Conservation (phyloP, 129 eudicot species). For the Glebionis coronaria region DNA sequence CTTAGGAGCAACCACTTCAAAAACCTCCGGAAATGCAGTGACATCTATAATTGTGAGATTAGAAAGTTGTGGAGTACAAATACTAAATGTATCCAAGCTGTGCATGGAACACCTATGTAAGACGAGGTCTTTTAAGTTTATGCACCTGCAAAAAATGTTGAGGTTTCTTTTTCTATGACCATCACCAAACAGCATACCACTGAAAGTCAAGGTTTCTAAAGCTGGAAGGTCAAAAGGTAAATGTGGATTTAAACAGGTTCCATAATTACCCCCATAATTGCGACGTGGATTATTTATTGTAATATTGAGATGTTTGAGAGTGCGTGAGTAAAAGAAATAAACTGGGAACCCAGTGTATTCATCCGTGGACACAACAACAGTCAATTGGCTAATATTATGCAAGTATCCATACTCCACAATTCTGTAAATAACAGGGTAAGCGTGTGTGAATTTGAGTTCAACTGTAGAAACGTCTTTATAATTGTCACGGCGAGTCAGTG, state of each 20-base stretch:
- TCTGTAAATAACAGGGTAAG: not conserved
- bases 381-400: conserved; percentile 10
- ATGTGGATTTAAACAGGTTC: not conserved
- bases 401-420: conserved; percentile 5
- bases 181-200: not conserved
- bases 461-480: not conserved
- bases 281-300: not conserved
- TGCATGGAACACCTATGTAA: not conserved
- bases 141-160: conserved; percentile 9
- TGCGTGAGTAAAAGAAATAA: not conserved
- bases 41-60: conserved; percentile 13
- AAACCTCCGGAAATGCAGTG: not conserved
- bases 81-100: not conserved
- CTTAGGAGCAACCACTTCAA: conserved; percentile 15
- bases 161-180: not conserved
- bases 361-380: not conserved
- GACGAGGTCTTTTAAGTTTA: conserved; percentile 2
- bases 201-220: conserved; percentile 10
- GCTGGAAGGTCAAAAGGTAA: conserved; percentile 10
- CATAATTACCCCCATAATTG: not conserved
- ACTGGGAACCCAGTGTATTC: not conserved
- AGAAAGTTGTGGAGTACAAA: conserved; percentile 2
- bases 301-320: conserved; percentile 14
- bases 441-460: not conserved
- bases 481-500: not conserved